Conservation (phyloP, 495 filamentous ascomycete genomes). For the Bacidia rubella region DNA sequence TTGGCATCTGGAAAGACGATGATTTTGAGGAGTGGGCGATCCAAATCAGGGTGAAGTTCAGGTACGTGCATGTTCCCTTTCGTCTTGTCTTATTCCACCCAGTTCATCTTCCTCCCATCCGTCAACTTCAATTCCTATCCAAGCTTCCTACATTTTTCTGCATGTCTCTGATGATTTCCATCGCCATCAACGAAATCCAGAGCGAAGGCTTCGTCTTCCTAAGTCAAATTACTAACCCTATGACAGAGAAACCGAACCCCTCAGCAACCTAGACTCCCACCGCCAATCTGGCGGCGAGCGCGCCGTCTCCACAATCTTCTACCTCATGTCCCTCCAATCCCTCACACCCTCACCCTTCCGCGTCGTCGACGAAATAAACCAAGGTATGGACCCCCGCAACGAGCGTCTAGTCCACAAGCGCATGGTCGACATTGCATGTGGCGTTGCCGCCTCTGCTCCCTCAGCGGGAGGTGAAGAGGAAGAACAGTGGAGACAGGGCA, state of each 20-base stretch:
- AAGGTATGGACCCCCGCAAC: conserved; percentile 98
- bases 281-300: conserved; percentile 95
- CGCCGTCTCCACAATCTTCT: conserved; percentile 95
- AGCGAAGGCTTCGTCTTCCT: neutral
- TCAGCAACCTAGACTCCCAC: conserved; percentile 76
- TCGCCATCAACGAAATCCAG: neutral
- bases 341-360: conserved; percentile 95
- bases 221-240: neutral
- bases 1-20: conserved; percentile 63
- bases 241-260: conserved; percentile 58
- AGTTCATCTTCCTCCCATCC: neutral
- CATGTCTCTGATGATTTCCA: too few species aligned
- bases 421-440: conserved; percentile 88
- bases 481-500: conserved; percentile 22
- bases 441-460: neutral
- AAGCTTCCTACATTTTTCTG: too few species aligned
- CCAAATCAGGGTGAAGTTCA: conserved; percentile 87
- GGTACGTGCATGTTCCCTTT: conserved; percentile 34
- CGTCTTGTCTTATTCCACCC: neutral
- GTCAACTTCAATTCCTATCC: neutral
- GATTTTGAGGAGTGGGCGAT: conserved; percentile 92
- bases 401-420: conserved; percentile 95
- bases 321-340: conserved; percentile 94
- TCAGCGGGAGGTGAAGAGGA: conserved; percentile 17
- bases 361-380: conserved; percentile 98